These are phyloP conservation scores for Malus hybrid DNA, from an alignment of 331 rosid species.

Conservation along the genomic window DNA sequence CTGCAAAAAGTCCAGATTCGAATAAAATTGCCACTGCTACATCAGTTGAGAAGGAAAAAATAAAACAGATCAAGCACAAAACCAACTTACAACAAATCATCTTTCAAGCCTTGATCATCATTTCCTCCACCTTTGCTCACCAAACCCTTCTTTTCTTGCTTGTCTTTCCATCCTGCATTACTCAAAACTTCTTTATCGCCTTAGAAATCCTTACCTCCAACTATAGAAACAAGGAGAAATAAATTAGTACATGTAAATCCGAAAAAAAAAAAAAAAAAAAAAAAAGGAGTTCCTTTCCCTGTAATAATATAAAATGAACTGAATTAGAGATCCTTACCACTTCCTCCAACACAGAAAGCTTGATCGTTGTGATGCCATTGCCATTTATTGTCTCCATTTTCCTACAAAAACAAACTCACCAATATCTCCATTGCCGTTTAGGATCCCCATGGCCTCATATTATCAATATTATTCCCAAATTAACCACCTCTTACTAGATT, in stretches of 20 bases:
- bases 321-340: slow-evolving; percentile 27
- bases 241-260: too few relatives aligned
- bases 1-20: neutral
- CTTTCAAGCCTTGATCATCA: slow-evolving; percentile 43
- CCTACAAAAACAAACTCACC: slow-evolving; percentile 38
- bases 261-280: too few relatives aligned
- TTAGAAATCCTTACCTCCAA: slow-evolving; percentile 52
- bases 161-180: slow-evolving; percentile 54
- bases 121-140: slow-evolving; percentile 30
- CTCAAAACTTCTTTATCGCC: slow-evolving; percentile 32
- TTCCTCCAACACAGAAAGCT: slow-evolving; percentile 52
- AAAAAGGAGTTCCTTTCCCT: too few relatives aligned
- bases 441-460: neutral
- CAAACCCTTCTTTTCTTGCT: slow-evolving; percentile 67
- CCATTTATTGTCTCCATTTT: slow-evolving; percentile 37
- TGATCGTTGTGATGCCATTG: slow-evolving; percentile 32
- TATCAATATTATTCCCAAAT: too few relatives aligned
- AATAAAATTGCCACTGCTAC: neutral
- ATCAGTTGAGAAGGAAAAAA: neutral
- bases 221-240: slow-evolving; percentile 21
- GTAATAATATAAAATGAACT: too few relatives aligned
- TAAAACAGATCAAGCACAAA: neutral
- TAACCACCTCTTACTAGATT: neutral
- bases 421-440: neutral
- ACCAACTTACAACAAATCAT: slow-evolving; percentile 49